phyloP scores from a whole-genome alignment of 306 rosid genomes.

The Trichosanthes truncata region DNA sequence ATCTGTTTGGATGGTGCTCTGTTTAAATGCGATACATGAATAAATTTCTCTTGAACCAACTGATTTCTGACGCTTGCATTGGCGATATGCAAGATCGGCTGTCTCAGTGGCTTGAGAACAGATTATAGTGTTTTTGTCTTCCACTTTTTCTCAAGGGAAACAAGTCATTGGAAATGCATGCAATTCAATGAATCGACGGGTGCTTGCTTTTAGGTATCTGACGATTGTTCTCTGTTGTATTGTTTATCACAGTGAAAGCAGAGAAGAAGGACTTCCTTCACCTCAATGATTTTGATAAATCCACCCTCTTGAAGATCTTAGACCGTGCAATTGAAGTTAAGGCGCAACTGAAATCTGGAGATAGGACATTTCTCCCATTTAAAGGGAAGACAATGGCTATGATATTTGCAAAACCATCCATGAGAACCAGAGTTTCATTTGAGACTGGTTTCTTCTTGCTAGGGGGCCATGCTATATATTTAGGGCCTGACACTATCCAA shows the following conservation, averaged over 20 bases:
- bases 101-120: background rate
- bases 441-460: slow-evolving; percentile 81
- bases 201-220: background rate
- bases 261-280: slow-evolving; percentile 69
- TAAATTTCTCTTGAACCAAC: background rate
- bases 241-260: slow-evolving; percentile 31
- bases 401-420: slow-evolving; percentile 95
- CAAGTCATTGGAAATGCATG: background rate
- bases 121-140: background rate
- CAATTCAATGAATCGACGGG: background rate
- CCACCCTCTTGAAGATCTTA: slow-evolving; percentile 63
- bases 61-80: background rate
- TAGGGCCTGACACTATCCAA: slow-evolving; percentile 91
- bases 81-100: background rate
- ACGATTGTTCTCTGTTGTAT: background rate
- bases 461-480: slow-evolving; percentile 87
- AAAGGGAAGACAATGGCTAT: slow-evolving; percentile 92
- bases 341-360: slow-evolving; percentile 75
- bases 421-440: slow-evolving; percentile 91
- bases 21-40: background rate
- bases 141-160: background rate
- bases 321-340: slow-evolving; percentile 78
- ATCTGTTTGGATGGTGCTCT: background rate
- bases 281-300: slow-evolving; percentile 68
- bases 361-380: slow-evolving; percentile 64